Evolutionary conservation across 495 filamentous ascomycete genomes (phyloP), one percentile per base, ranked within the genome.

Genomic region (Penicillium cinerascens): DNA sequence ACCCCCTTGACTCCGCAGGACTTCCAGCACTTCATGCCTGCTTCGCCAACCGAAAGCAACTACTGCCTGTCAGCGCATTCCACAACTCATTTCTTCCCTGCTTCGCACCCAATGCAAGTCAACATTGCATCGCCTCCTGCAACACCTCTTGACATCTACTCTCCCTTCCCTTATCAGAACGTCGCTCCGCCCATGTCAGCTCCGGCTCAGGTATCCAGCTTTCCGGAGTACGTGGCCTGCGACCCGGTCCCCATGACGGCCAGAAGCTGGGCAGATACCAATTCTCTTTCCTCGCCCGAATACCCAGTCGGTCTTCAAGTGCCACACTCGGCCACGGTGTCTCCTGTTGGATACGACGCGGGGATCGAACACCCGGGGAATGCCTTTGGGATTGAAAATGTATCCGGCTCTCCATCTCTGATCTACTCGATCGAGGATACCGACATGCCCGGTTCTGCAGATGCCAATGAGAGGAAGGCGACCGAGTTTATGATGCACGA

Each of bases 1-100:
- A 78, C 75, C 15, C 76, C 74, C 16, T 62, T 76, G 59, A 77
- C 70, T 10, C 75, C 71, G 18, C 73, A 73, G 29, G 72, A 75
- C 50, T 62, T 76, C 53, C 72, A 75, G 44, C 62, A 75, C 51
- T 61, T 77, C 57, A 59, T 77, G 42, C 71, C 72, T 10, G 64
- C 64, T 29, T 68, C 72, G 16, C 67, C 72, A 1, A 67, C 66
- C 5, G 71, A 75, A 27, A 68, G 57, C 42, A 63, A 65, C 33
- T 74, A 74, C 56, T 72, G 68, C 59, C 36, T 75, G 35, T 73
- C 74, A 3, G 67, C 72, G 1, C 71, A 72, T 16, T 70, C 68
- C 0, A 62, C 63, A 4, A 64, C 60, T 44, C 60, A 72, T 18
- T 61, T 74, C 49, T 75, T 75, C 59, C 68, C 73, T 23, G 64